Evolutionary conservation across 1,139 yeast species (phyloP).

Genomic region (Suhomyces choctaworum): DNA sequence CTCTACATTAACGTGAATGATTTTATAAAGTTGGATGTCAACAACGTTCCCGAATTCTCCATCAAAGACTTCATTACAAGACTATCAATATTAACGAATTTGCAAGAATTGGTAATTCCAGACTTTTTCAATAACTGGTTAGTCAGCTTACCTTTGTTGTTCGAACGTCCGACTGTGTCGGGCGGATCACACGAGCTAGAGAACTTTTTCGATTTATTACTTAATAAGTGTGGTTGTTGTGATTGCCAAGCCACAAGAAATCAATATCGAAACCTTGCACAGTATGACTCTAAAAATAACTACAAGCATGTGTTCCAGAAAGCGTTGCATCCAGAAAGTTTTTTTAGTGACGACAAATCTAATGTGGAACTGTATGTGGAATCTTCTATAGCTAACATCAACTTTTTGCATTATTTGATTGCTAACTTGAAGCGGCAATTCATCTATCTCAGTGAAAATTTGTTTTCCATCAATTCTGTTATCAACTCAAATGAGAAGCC

Average conservation of each 20-base stretch:
- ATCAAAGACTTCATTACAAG: conserved; percentile 13
- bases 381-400: conserved; percentile 16
- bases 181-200: not conserved
- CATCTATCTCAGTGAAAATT: conserved; percentile 21
- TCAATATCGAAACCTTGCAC: conserved; percentile 19
- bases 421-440: conserved; percentile 24
- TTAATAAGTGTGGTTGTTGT: conserved; percentile 24
- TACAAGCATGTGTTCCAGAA: conserved; percentile 21
- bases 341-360: not conserved
- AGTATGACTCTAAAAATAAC: conserved; percentile 19
- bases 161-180: conserved; percentile 5
- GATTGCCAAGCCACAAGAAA: conserved; percentile 20
- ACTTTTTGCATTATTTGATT: conserved; percentile 23
- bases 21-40: conserved; percentile 18
- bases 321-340: conserved; percentile 4
- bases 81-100: conserved; percentile 13
- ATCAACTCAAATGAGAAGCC: conserved; percentile 23
- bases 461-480: conserved; percentile 24
- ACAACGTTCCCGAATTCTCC: conserved; percentile 12
- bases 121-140: conserved; percentile 30
- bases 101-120: conserved; percentile 22
- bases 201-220: conserved; percentile 19
- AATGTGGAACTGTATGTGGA: conserved; percentile 11
- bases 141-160: conserved; percentile 16
- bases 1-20: conserved; percentile 26